These are phyloP conservation scores for Fusarium decemcellulare DNA, from an alignment of 2,329 filamentous ascomycete genomes.

Conservation along the genomic window DNA sequence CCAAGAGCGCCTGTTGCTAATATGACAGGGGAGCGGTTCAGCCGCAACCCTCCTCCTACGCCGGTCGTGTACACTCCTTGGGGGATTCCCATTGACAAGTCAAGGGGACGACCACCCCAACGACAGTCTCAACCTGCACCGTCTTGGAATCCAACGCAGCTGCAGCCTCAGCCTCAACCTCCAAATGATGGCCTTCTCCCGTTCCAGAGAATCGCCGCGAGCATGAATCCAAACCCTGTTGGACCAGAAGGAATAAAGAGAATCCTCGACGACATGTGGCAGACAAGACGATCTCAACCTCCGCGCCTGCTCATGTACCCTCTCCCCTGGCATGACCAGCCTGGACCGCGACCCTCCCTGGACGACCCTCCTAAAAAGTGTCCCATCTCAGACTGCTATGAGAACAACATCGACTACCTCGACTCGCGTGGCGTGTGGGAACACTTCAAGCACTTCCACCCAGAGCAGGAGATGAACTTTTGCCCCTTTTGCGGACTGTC, in stretches of 20 bases:
- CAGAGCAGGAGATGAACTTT: neutral
- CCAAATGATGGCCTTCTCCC: neutral
- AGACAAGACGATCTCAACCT: neutral
- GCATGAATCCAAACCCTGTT: neutral
- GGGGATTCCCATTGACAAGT: too few species aligned
- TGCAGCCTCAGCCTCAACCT: neutral
- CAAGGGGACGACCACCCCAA: too few species aligned
- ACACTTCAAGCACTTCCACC: constrained; percentile 29
- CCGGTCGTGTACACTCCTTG: too few species aligned
- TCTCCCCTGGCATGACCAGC: constrained; percentile 31
- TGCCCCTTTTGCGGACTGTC: constrained; percentile 38
- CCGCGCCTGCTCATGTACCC: constrained; percentile 29
- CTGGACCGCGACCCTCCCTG: neutral
- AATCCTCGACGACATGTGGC: neutral
- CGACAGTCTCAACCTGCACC: too few species aligned
- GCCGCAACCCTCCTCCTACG: neutral
- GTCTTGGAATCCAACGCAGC: neutral
- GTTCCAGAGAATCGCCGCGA: neutral
- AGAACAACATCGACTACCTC: constrained; percentile 7
- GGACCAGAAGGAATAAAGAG: neutral
- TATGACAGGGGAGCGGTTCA: neutral
- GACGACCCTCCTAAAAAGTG: constrained; percentile 29
- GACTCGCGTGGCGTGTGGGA: constrained; percentile 22
- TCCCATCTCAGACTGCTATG: constrained; percentile 1
- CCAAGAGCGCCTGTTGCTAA: neutral